Evolutionary conservation across 2,329 filamentous ascomycete species (phyloP).

Genomic region (Aspergillus persii): DNA sequence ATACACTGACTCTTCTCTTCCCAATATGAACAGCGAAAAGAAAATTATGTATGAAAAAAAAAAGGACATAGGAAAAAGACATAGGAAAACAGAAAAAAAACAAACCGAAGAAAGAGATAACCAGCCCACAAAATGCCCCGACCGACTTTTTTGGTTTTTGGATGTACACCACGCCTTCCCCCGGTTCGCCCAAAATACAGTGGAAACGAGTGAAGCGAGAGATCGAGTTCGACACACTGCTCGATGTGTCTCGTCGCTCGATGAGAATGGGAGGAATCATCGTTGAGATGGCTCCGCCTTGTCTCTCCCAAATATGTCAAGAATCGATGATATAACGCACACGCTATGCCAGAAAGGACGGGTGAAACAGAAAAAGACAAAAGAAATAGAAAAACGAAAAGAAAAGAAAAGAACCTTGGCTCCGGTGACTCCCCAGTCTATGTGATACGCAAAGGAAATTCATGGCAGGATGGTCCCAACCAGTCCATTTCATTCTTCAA

Average conservation of each 20-base stretch:
- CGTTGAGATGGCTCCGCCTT: not conserved
- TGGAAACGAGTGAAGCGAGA: slow-evolving; percentile 4
- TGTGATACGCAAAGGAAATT: slow-evolving; percentile 13
- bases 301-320: not conserved
- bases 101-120: slow-evolving; percentile 1
- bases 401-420: slow-evolving; percentile 5
- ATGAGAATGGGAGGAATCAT: not conserved
- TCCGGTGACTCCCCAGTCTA: slow-evolving; percentile 11
- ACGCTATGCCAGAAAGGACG: slow-evolving; percentile 28
- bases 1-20: not conserved
- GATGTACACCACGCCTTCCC: slow-evolving; percentile 7
- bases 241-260: not conserved
- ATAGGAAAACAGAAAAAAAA: slow-evolving; percentile 4
- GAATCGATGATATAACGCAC: slow-evolving; percentile 28
- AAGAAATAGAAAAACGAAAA: slow-evolving; percentile 7
- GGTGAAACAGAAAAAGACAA: slow-evolving; percentile 9
- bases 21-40: slow-evolving; percentile 22
- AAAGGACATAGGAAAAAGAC: not conserved
- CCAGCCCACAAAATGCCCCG: not conserved
- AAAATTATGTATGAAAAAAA: slow-evolving; percentile 21
- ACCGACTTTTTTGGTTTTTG: slow-evolving; percentile 6
- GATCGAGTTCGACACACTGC: not conserved
- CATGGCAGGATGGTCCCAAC: slow-evolving; percentile 5
- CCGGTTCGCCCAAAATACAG: slow-evolving; percentile 12
- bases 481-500: not conserved